Conservation (phyloP, 495 filamentous ascomycete genomes). For the Venustampulla echinocandica region DNA sequence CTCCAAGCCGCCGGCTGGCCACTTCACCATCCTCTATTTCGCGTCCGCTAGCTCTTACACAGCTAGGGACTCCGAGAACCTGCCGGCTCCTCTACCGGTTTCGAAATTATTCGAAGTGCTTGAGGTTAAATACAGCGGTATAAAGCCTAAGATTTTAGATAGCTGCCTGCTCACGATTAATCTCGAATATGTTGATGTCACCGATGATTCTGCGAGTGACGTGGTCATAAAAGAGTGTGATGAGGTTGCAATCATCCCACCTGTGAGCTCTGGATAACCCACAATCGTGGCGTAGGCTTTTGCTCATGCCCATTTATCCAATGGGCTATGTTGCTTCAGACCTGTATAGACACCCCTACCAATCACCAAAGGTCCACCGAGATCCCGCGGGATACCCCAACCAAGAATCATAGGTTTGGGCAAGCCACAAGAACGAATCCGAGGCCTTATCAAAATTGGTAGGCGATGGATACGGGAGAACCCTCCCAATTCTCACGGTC, state of each 20-base stretch:
- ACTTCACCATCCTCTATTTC: constrained; percentile 85
- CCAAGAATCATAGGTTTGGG: no score
- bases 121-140: constrained; percentile 76
- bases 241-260: constrained; percentile 92
- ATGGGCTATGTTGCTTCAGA: not conserved
- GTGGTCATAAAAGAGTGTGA: constrained; percentile 64
- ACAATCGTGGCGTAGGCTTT: not conserved
- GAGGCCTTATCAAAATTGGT: no score
- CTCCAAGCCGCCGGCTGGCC: constrained; percentile 38
- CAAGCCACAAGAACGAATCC: no score
- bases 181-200: constrained; percentile 75
- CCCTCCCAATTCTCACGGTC: not conserved
- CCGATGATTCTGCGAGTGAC: constrained; percentile 29
- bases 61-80: constrained; percentile 54
- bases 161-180: constrained; percentile 83
- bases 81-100: constrained; percentile 66
- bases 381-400: no score
- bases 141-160: constrained; percentile 58
- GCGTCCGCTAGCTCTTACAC: constrained; percentile 70
- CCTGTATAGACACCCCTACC: not conserved
- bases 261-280: constrained; percentile 74
- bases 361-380: no score
- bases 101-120: constrained; percentile 56
- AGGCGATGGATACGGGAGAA: not conserved
- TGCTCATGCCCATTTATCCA: not conserved